Base-by-base conservation (phyloP, 2,329 filamentous ascomycete species). In the Claviceps pusilla region DNA sequence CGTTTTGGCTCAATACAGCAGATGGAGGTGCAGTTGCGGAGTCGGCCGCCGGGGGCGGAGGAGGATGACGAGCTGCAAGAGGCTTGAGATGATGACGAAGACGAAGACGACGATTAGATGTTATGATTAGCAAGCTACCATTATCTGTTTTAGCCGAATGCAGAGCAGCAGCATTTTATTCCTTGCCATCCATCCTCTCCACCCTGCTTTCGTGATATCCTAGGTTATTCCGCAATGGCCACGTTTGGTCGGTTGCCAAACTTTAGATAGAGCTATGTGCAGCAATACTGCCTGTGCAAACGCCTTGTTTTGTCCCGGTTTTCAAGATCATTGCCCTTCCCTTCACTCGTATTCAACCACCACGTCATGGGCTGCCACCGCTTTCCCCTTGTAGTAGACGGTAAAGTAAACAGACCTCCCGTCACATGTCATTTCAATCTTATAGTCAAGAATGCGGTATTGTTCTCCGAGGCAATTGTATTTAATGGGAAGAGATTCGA, bases 51-150 rank as follows among this genome's bases (percentile, higher is more conserved):
- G 10, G 50, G 54, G 33, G 39, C 41, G 16, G 53, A 57, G 29
- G 55, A 57, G n/a, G 47, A 53, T 16, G 37, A 55, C 42, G 53
- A 51, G 50, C 41, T 56, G 42, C 46, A 56, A 50, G 57, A 51
- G 37, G 50, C 51, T 31, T 45, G 53, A 53, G 19, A 52, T 47
- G 46, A 52, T 31, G 28, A 29, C 33, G 48, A 53, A 16, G 11
- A 47, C 7, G 45, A 45, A 7, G 42, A 46, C 24, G 24, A 24
- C 24, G 24, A 24, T 24, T 31, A 12, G 28, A 29, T 31, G 5
- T 42, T 48, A 48, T 39, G 48, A 48, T 42, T 29, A 51, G 39
- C 53, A n/a, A 51, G 48, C 54, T 42, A 53, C 39, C 29, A 48
- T 28, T 41, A 5, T 16, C 39, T 41, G 14, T 16, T 41, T 41